Evolutionary conservation across 768 basidiomycete species (phyloP).

Genomic region (Russula sp.): DNA sequence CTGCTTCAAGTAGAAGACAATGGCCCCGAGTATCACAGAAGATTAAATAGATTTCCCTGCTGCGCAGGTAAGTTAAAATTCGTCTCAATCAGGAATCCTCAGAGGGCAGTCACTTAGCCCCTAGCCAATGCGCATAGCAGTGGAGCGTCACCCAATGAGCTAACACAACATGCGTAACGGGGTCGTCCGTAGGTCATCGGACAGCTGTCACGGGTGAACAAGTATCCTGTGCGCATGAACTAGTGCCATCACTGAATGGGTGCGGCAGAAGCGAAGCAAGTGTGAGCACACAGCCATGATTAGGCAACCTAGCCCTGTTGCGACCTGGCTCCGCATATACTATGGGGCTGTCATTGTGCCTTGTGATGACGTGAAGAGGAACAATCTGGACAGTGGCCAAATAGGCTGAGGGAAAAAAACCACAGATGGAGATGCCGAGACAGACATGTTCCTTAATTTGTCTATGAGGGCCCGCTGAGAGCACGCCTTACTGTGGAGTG

Average conservation of each 20-base stretch:
- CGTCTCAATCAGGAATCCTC: conserved; percentile 2
- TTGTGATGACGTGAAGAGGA: neutral
- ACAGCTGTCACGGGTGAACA: neutral
- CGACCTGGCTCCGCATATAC: neutral
- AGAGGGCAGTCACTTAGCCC: neutral
- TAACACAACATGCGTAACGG: neutral
- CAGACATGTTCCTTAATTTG: neutral
- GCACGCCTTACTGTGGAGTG: conserved; percentile 2
- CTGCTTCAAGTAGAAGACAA: neutral
- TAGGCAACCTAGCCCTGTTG: neutral
- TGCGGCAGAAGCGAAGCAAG: neutral
- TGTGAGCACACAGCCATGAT: conserved; percentile 9
- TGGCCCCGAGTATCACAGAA: conserved; percentile 9
- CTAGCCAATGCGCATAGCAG: neutral
- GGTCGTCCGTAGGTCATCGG: neutral
- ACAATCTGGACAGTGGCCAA: neutral
- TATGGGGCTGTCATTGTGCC: neutral
- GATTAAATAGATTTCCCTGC: neutral
- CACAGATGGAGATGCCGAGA: neutral
- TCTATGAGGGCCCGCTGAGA: conserved; percentile 9
- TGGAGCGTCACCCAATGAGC: neutral
- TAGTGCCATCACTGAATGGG: neutral
- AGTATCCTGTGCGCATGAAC: neutral
- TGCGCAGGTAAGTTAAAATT: conserved; percentile 12
- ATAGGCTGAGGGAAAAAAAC: neutral